Base-by-base conservation (phyloP, 495 filamentous ascomycete genomes). In the Lasiosphaeriaceae sp. region DNA sequence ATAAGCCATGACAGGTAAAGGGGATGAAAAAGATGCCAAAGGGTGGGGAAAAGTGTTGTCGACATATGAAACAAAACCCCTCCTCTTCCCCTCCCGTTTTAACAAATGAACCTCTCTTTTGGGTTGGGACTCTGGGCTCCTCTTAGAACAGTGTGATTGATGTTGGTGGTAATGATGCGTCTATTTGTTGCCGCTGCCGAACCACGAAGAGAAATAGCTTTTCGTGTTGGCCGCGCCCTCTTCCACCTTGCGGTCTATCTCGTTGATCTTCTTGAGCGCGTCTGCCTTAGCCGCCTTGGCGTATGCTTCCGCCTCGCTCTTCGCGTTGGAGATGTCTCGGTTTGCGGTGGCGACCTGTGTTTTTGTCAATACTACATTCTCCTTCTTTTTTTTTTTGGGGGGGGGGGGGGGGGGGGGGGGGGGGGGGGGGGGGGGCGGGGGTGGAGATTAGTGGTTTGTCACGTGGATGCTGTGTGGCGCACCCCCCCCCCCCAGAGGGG, bases 141-240 rank as follows among this genome's bases (percentile, higher is more conserved):
- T n/a, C n/a, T n/a, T n/a, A n/a, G n/a, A n/a, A n/a, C n/a, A n/a
- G n/a, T n/a, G n/a, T n/a, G n/a, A n/a, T 9, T 9, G 26, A 31
- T 9, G 26, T 9, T 9, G 9, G 9, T 31, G 9, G 3, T 31
- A 31, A 31, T 31, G 26, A 6, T 8, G 2, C 22, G n/a, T 22
- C 34, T 35, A 17, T 12, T 43, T 43, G 31, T 37, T 67, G 61
- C 83, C 88, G 69, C 85, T 81, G 34, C 89, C 85, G 59, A 96
- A 92, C 91, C 90, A 96, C 52, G 86, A 83, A 24, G 85, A 86
- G 56, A 94, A 71, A 19, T 82, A 82, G 51, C 84, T 81, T 83
- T 95, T 95, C 11, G 90, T 86, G 70, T 93, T 88, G 7, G 83
- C 70, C 12, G 91, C 83, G 62, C 85, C 84, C 61, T 86, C 77